Evolutionary conservation across 2,329 filamentous ascomycete genomes (phyloP).

Genomic region (Colletotrichum shisoi): DNA sequence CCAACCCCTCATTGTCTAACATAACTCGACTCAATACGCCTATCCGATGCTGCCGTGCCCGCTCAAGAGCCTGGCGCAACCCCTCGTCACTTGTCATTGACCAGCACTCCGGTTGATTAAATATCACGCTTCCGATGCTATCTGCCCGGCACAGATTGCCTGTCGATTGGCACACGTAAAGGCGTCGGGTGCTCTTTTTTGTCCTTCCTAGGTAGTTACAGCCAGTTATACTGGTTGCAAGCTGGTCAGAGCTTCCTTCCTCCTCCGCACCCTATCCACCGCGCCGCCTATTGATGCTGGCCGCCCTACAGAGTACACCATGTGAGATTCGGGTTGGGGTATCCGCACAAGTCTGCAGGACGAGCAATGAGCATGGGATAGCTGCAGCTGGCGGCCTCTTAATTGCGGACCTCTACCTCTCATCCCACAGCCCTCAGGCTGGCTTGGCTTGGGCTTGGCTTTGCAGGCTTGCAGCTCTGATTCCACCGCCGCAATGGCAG

Average conservation of each 20-base stretch:
- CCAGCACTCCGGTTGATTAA: slow-evolving; percentile 18
- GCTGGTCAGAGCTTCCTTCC: slow-evolving; percentile 33
- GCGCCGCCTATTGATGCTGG: slow-evolving; percentile 19
- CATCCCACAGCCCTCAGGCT: slow-evolving; percentile 16
- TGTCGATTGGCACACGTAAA: slow-evolving; percentile 18
- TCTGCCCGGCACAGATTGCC: slow-evolving; percentile 26
- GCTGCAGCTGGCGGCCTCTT: slow-evolving; percentile 39
- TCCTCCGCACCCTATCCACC: slow-evolving; percentile 22
- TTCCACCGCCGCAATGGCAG: slow-evolving; percentile 15
- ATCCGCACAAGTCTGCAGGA: slow-evolving; percentile 34
- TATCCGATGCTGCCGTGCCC: slow-evolving; percentile 33
- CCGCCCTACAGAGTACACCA: slow-evolving; percentile 1
- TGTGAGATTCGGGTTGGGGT: slow-evolving; percentile 33
- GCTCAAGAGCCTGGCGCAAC: slow-evolving; percentile 11
- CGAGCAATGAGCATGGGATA: slow-evolving; percentile 21
- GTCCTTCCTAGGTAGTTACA: slow-evolving; percentile 17
- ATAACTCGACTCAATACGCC: slow-evolving; percentile 13
- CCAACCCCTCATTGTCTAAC: slow-evolving; percentile 28
- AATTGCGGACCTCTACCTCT: slow-evolving; percentile 34
- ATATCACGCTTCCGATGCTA: slow-evolving; percentile 7
- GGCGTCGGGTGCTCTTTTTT: slow-evolving; percentile 20
- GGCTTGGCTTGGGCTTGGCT: slow-evolving; percentile 16
- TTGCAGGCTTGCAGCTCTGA: slow-evolving; percentile 24
- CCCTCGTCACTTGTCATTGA: slow-evolving; percentile 19
- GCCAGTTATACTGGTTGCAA: slow-evolving; percentile 19